Percentiles rank a stretch among this genome's conserved stretches.
Evolutionary conservation across 441 rosid species (phyloP).

Genomic region (Capsella rubella): DNA sequence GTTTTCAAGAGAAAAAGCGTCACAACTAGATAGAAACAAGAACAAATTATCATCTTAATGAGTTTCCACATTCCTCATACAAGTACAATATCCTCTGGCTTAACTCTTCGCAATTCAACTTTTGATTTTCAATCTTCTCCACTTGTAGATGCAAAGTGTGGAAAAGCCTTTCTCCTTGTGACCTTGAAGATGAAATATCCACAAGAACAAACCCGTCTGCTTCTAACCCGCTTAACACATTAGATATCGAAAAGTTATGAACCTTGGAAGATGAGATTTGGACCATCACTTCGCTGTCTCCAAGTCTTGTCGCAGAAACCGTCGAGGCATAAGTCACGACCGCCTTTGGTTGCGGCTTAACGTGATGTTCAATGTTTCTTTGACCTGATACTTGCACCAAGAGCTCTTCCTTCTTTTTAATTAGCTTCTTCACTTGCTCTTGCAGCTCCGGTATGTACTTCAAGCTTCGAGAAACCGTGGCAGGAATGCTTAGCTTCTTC

Average conservation of each 20-base stretch:
- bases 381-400: conserved; percentile 42
- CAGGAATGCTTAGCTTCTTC: conserved; percentile 68
- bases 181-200: conserved; percentile 63
- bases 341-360: conserved; percentile 36
- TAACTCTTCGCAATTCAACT: conserved; percentile 47
- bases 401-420: conserved; percentile 53
- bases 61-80: conserved; percentile 42
- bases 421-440: conserved; percentile 51
- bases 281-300: conserved; percentile 53
- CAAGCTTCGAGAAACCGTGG: conserved; percentile 56
- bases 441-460: conserved; percentile 69
- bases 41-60: conserved; percentile 25
- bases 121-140: conserved; percentile 44
- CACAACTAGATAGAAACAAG: conserved; percentile 26
- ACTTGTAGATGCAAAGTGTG: conserved; percentile 63
- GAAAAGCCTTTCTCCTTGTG: conserved; percentile 59
- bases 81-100: conserved; percentile 52
- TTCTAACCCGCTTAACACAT: conserved; percentile 54
- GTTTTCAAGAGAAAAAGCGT: not conserved
- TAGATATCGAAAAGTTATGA: conserved; percentile 48
- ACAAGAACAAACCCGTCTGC: conserved; percentile 54
- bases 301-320: conserved; percentile 52
- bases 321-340: conserved; percentile 22
- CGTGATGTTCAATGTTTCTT: conserved; percentile 19
- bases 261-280: conserved; percentile 54